Conservation (phyloP, 2,329 filamentous ascomycete species). For the Alternaria longipes region DNA sequence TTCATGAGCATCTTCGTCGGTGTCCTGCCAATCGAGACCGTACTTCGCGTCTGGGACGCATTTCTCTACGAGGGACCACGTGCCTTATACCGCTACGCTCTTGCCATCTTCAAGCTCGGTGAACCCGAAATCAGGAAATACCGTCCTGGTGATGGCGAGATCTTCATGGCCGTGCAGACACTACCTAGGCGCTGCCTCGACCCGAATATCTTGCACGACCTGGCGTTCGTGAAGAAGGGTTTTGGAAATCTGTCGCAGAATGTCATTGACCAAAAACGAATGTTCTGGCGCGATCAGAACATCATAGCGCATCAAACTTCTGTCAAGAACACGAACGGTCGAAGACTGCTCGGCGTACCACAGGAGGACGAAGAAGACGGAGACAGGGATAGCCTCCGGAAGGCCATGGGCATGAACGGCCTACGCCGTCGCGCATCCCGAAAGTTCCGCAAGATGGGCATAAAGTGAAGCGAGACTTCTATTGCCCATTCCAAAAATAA, state of each 20-base stretch:
- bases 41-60: constrained; percentile 91
- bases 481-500: background rate
- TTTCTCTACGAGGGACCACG: constrained; percentile 97
- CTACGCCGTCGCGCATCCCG: constrained; percentile 37
- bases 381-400: constrained; percentile 29
- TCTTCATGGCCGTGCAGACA: constrained; percentile 92
- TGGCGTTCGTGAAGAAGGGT: constrained; percentile 81
- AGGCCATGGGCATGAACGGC: constrained; percentile 28
- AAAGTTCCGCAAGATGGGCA: constrained; percentile 36
- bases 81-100: constrained; percentile 88
- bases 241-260: constrained; percentile 85
- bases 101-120: constrained; percentile 90
- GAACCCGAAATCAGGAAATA: constrained; percentile 77
- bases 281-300: constrained; percentile 48
- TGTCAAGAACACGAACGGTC: constrained; percentile 26
- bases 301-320: constrained; percentile 36
- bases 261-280: constrained; percentile 77
- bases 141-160: constrained; percentile 88
- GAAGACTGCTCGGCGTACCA: constrained; percentile 11
- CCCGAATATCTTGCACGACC: constrained; percentile 81
- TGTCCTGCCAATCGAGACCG: constrained; percentile 89
- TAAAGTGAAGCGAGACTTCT: constrained; percentile 13
- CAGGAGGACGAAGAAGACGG: constrained; percentile 32
- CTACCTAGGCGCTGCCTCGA: constrained; percentile 84
- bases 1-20: constrained; percentile 98